Base-by-base conservation (phyloP, 2,329 filamentous ascomycete genomes). In the Fusarium heterosporum region DNA sequence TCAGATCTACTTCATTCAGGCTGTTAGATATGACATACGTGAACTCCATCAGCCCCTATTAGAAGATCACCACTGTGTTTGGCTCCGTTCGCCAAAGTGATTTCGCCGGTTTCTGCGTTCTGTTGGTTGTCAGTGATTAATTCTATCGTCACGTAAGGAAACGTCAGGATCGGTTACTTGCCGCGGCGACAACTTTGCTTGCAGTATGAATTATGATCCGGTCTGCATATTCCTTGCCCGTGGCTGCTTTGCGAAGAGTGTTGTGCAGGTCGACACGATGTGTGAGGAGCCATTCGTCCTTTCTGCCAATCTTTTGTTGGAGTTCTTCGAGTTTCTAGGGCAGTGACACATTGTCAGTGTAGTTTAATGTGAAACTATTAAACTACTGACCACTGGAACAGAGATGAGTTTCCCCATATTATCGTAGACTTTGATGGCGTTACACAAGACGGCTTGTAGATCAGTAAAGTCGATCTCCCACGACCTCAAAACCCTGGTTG, bases 371-470 rank as follows among this genome's bases (percentile, higher is more conserved):
- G n/a, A n/a, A n/a, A n/a, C n/a, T n/a, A n/a, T n/a, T n/a, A n/a
- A n/a, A n/a, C n/a, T n/a, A 34, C 55, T 13, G 6, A 58, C 55
- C 55, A 46, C 55, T 1, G 40, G 28, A 4, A 55, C 16, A 3
- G 11, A n/a, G n/a, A 58, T 55, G 2, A 40, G 55, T 7, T 46
- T 58, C 1, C 55, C 40, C 4, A 9, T 55, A 30, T 58, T 42
- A 12, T 58, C 49, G n/a, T 58, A 55, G 9, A 55, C 4, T 12
- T 55, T 58, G 40, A 58, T 58, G 19, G 49, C 55, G 1, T 55
- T 58, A 22, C 55, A 55, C 8, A 55, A 32, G 5, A 58, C 55
- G 10, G 55, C 55, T 34, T 55, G 55, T 5, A 58, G 40, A 6
- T 58, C 40, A 1, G 22, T 7, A 19, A 58, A 58, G n/a, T 58